phyloP scores from a whole-genome alignment of 164 flowering plant species.

The Nelumbo lutea region DNA sequence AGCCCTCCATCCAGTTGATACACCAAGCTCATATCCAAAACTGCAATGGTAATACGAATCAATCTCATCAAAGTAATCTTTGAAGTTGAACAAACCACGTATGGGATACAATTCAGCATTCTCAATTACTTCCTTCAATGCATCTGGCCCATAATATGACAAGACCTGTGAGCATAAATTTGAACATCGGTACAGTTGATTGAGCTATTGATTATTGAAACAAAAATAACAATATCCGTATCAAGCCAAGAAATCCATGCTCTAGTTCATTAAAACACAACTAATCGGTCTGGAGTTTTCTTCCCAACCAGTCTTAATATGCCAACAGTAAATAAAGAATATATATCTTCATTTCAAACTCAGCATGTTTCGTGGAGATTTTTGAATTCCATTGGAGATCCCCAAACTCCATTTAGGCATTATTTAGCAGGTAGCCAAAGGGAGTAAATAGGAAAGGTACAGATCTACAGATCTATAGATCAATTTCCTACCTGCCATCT shows the following conservation, averaged over 20 bases:
- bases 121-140: constrained; percentile 62
- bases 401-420: no score
- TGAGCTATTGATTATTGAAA: neutral
- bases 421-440: no score
- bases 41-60: constrained; percentile 72
- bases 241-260: neutral
- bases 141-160: constrained; percentile 59
- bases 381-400: no score
- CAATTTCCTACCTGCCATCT: no score
- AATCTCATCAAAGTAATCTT: constrained; percentile 71
- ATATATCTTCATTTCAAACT: no score
- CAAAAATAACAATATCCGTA: no score
- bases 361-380: no score
- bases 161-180: constrained; percentile 51
- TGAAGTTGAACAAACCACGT: constrained; percentile 70
- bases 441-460: no score
- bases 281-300: no score
- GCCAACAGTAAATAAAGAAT: no score
- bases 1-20: constrained; percentile 83
- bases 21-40: constrained; percentile 65
- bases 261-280: neutral
- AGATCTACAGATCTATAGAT: no score
- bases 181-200: constrained; percentile 1
- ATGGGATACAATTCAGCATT: constrained; percentile 84
- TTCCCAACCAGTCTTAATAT: no score